Base-by-base conservation (phyloP, 2,329 filamentous ascomycete genomes). In the Epichloe festucae region DNA sequence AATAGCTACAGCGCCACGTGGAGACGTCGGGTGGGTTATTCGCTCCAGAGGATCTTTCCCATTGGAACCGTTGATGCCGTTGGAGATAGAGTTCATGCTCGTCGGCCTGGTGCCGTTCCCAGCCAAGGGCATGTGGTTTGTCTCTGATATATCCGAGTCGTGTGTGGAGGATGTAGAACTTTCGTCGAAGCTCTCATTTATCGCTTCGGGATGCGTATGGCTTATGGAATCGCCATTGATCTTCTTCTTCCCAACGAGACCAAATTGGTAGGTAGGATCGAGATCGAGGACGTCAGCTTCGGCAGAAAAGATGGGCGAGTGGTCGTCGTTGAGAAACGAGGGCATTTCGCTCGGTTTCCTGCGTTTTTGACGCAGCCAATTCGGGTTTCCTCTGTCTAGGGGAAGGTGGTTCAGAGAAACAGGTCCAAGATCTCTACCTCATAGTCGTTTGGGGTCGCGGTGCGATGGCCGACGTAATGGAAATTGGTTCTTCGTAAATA, bases 21-120 rank as follows among this genome's bases (percentile, higher is more conserved):
- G 40, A 48, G 57, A 53, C 34, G 53, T 51, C 48, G 62, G 60
- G 46, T 53, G 49, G 54, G 49, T 53, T 40, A 44, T 58, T 51
- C 50, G 57, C 60, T 64, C 62, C 49, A 52, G 67, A 60, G 54
- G 55, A 52, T 58, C 59, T 41, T 55, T 50, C n/a, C 62, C 60
- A 54, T 60, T 63, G 52, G 65, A 65, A 55, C 63, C 62, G 52
- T 73, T 70, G 58, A 71, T 73, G 57, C 75, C 78, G 63, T 83
- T 82, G 58, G 76, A 74, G 62, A 79, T 62, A 39, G 78, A 75
- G 65, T 73, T 78, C 69, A 82, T 77, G 67, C 75, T 82, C 61
- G 78, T 75, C 5, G 69, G 67, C 46, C 64, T 63, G 54, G 68
- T 70, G 48, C 58, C 59, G 61, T 65, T 66, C 57, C 70, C 73